phyloP scores from a whole-genome alignment of 208 protist species.

The Angomonas deanei region DNA sequence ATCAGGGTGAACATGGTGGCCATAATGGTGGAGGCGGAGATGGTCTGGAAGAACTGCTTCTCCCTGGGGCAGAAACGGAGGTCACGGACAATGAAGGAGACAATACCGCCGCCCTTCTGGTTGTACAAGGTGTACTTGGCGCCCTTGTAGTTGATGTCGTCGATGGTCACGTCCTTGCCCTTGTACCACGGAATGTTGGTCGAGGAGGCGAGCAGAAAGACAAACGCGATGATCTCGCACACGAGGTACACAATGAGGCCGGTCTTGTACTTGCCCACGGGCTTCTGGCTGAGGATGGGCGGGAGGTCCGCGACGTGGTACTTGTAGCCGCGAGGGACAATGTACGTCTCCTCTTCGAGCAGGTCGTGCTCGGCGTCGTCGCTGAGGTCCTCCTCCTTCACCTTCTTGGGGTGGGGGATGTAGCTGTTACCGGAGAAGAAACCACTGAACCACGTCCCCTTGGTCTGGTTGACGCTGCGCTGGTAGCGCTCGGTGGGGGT shows the following conservation, averaged over 20 bases:
- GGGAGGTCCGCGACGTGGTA: conserved; percentile 36
- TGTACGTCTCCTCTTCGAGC: conserved; percentile 33
- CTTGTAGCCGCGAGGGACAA: conserved; percentile 55
- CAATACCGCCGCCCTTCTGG: conserved; percentile 19
- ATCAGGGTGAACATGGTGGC: conserved; percentile 31
- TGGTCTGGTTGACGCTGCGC: conserved; percentile 17
- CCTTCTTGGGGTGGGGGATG: conserved; percentile 36
- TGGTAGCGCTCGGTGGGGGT: conserved; percentile 21
- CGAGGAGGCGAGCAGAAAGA: conserved; percentile 29
- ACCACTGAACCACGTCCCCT: conserved; percentile 44
- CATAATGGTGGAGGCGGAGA: conserved; percentile 37
- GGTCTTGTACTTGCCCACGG: conserved; percentile 14
- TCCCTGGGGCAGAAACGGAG: conserved; percentile 34
- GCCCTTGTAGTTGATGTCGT: conserved; percentile 34
- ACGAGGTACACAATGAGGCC: conserved; percentile 36
- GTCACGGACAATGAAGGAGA: conserved; percentile 8
- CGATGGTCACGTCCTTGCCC: conserved; percentile 24
- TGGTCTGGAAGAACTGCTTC: conserved; percentile 62
- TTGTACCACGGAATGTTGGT: conserved; percentile 54
- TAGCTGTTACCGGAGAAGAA: conserved; percentile 41
- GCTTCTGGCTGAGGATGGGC: conserved; percentile 26
- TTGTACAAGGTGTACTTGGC: conserved; percentile 37
- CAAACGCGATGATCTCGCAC: conserved; percentile 27
- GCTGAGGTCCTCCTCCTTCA: conserved; percentile 27
- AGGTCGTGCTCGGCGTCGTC: conserved; percentile 31